Conservation (phyloP, 805 yeast genomes). For the Saccharomycopsis schoenii region DNA sequence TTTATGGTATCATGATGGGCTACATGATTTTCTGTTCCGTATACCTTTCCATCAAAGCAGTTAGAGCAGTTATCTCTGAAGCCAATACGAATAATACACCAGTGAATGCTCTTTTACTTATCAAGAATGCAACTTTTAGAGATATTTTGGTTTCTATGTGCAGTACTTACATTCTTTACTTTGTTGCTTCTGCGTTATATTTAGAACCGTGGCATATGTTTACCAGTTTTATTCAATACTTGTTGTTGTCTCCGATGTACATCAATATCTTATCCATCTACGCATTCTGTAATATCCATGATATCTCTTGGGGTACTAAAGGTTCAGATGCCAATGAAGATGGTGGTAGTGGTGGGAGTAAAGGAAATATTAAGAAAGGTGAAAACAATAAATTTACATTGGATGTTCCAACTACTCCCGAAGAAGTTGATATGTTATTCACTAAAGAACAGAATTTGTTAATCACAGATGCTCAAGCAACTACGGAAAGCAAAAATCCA, state of each 20-base stretch:
- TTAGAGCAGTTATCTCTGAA: slow-evolving; percentile 26
- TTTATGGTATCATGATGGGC: slow-evolving; percentile 52
- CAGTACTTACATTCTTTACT: slow-evolving; percentile 53
- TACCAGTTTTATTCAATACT: slow-evolving; percentile 43
- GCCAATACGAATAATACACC: slow-evolving; percentile 20
- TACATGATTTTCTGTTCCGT: slow-evolving; percentile 51
- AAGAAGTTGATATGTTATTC: slow-evolving; percentile 45
- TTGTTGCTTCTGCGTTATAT: slow-evolving; percentile 47
- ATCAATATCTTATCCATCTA: slow-evolving; percentile 51
- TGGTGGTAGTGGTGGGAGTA: slow-evolving; percentile 41
- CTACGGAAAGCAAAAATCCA: slow-evolving; percentile 44
- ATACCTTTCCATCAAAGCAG: slow-evolving; percentile 45
- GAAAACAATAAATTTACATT: slow-evolving; percentile 50
- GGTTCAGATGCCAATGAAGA: slow-evolving; percentile 40
- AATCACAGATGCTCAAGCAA: slow-evolving; percentile 24
- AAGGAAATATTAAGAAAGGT: slow-evolving; percentile 34
- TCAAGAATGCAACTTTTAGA: slow-evolving; percentile 35
- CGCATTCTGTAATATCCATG: slow-evolving; percentile 64
- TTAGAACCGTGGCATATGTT: slow-evolving; percentile 61
- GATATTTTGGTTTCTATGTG: slow-evolving; percentile 47
- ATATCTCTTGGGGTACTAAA: slow-evolving; percentile 69
- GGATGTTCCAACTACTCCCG: slow-evolving; percentile 38
- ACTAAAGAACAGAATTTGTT: slow-evolving; percentile 26
- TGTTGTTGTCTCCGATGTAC: slow-evolving; percentile 43
- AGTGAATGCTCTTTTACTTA: slow-evolving; percentile 39